A percentile compares a stretch with the other conserved stretches of the same genome.
These are phyloP conservation scores for Diutina rugosa DNA, from an alignment of 1,139 yeast genomes.

Conservation along the genomic window DNA sequence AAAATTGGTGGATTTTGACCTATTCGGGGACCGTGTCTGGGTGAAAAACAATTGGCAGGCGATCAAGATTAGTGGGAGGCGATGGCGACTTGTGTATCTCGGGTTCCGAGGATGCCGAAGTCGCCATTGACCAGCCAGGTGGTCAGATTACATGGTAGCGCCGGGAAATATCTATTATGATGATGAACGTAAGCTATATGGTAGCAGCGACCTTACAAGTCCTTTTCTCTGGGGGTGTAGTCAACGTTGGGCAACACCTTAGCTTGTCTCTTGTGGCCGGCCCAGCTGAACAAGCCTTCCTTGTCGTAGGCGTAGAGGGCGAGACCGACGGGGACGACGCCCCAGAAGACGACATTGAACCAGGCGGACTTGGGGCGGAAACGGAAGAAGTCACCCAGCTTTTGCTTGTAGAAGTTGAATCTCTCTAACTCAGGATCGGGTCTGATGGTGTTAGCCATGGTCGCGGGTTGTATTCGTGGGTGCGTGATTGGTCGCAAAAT, in stretches of 20 bases:
- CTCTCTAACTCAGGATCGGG: conserved; percentile 32
- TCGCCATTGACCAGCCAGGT: neutral
- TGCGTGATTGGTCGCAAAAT: neutral
- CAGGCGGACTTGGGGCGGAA: conserved; percentile 27
- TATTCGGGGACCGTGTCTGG: neutral
- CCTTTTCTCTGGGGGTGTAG: conserved; percentile 33
- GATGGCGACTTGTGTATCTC: neutral
- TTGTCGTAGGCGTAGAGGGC: conserved; percentile 22
- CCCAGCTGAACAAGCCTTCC: conserved; percentile 24
- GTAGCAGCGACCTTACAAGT: conserved; percentile 15
- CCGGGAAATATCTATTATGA: neutral
- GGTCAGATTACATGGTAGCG: neutral
- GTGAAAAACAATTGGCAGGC: too few relatives aligned
- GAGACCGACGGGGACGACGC: conserved; percentile 24
- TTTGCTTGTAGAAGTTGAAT: conserved; percentile 32
- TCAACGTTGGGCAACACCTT: conserved; percentile 21
- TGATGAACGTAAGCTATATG: neutral
- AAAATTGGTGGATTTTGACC: neutral
- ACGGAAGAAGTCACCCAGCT: conserved; percentile 30
- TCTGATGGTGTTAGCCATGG: conserved; percentile 33
- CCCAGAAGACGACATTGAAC: conserved; percentile 26
- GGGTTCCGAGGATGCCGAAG: neutral
- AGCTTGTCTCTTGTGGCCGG: conserved; percentile 23
- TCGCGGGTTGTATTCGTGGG: neutral
- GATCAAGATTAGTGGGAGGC: neutral